Percentiles rank a stretch among this genome's conserved stretches.
phyloP scores from a whole-genome alignment of 805 yeast genomes.

The Starmerella etchellsii region DNA sequence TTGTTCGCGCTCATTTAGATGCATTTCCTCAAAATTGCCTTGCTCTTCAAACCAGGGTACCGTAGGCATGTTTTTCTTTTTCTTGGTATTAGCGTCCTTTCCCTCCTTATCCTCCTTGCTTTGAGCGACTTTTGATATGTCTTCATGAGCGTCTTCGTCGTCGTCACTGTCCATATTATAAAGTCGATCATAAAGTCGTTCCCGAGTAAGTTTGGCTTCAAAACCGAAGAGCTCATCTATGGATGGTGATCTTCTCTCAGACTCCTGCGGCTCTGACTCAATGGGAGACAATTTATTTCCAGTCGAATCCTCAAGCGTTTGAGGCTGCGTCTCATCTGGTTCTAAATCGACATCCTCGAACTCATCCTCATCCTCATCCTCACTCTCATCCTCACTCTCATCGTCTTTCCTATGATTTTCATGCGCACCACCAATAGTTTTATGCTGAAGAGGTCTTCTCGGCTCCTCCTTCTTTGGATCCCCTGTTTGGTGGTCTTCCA shows the following conservation, averaged over 20 bases:
- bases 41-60: constrained; percentile 12
- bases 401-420: background rate
- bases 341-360: constrained; percentile 56
- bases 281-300: background rate
- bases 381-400: background rate
- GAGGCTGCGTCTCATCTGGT: no score
- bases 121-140: constrained; percentile 7
- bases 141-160: constrained; percentile 8
- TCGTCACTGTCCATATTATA: background rate
- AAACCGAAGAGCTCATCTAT: constrained; percentile 17
- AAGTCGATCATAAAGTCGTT: constrained; percentile 17
- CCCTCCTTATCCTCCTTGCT: background rate
- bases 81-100: constrained; percentile 4
- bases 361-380: constrained; percentile 34
- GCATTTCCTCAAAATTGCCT: constrained; percentile 10
- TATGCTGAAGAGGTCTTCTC: no score
- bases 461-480: background rate
- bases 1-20: background rate
- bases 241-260: no score
- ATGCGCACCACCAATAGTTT: no score
- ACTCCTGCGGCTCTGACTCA: no score
- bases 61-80: background rate
- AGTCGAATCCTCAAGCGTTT: constrained; percentile 5
- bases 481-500: constrained; percentile 30
- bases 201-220: constrained; percentile 22